Base-by-base conservation (phyloP, 2,329 filamentous ascomycete genomes). In the Furcasterigmium furcatum region DNA sequence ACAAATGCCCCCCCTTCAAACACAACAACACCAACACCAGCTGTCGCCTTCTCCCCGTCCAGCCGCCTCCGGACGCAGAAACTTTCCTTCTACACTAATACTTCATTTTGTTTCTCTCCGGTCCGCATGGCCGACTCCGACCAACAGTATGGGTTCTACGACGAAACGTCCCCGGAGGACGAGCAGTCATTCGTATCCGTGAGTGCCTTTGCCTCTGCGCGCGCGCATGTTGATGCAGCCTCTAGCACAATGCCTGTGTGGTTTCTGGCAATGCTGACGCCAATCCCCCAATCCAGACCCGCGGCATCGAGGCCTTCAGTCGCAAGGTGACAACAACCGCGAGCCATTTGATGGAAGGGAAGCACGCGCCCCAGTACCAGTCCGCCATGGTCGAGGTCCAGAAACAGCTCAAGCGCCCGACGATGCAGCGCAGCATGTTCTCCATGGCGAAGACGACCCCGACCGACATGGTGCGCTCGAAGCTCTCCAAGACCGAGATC, bases 321-420 rank as follows among this genome's bases (percentile, higher is more conserved):
- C 85, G 92, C 62, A 99, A 96, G 70, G 91, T 97, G 52, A 94
- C 91, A 24, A 90, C 90, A 22, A 97, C 94, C 18, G 94, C 94
- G 46, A 88, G 84, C 59, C 91, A 95, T 66, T 77, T 99, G 55
- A 95, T 97, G 59, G 80, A 85, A 51, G 67, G 76, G 69, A 62
- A 76, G 63, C 60, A 49, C 30, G 49, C 44, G 20, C 67, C 74
- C 47, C 86, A 91, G 67, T 97, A 96, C 67, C 85, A 94, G 61
- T 83, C 77, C 68, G 92, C 94, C 52, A 86, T 99, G 77, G 84
- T 79, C 59, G 88, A 94, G 64, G 84, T 99, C 43, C 89, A 95
- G 60, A 89, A 89, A 60, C 90, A 96, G 66, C 79, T 97, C 57
- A 83, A 88, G 55, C 82, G 88, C 44, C 94, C 94, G 5, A 79